Evolutionary conservation across 169 alveolate genomes (phyloP).

Genomic region (Cryptosporidium meleagridis): DNA sequence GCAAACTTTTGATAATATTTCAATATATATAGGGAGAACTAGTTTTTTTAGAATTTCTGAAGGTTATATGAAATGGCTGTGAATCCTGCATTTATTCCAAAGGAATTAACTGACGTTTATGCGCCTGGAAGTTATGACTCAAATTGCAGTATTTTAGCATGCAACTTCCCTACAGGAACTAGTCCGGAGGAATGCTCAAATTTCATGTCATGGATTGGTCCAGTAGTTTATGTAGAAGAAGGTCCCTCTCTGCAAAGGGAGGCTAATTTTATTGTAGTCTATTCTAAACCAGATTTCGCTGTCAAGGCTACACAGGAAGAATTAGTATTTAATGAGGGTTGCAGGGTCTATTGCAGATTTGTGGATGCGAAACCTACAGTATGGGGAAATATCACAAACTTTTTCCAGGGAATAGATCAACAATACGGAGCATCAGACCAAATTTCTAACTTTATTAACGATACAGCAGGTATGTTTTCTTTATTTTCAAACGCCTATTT

Average conservation of each 20-base stretch:
- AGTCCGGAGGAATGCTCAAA: constrained; percentile 63
- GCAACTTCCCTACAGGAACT: constrained; percentile 80
- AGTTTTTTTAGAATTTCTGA: not conserved
- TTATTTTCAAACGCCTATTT: not conserved
- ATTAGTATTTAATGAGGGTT: constrained; percentile 53
- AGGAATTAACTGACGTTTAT: constrained; percentile 40
- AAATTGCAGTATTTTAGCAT: constrained; percentile 64
- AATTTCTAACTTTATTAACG: constrained; percentile 40
- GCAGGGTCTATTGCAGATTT: constrained; percentile 38
- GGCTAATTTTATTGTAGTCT: constrained; percentile 78
- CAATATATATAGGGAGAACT: not conserved
- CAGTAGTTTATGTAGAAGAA: constrained; percentile 78
- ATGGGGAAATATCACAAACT: constrained; percentile 45
- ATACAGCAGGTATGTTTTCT: constrained; percentile 72
- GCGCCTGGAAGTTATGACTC: constrained; percentile 60
- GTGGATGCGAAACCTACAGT: constrained; percentile 67
- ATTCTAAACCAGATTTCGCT: constrained; percentile 77
- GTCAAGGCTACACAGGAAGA: constrained; percentile 57
- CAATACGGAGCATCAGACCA: constrained; percentile 63
- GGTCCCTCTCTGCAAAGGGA: constrained; percentile 77
- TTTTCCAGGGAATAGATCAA: constrained; percentile 47
- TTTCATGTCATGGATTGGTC: constrained; percentile 79
- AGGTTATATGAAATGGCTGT: constrained; percentile 29
- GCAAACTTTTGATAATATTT: too few relatives aligned
- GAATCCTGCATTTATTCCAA: constrained; percentile 67